These are phyloP conservation scores for Trichosporon coremiiforme DNA, from an alignment of 1,284 basidiomycete genomes.

Conservation along the genomic window DNA sequence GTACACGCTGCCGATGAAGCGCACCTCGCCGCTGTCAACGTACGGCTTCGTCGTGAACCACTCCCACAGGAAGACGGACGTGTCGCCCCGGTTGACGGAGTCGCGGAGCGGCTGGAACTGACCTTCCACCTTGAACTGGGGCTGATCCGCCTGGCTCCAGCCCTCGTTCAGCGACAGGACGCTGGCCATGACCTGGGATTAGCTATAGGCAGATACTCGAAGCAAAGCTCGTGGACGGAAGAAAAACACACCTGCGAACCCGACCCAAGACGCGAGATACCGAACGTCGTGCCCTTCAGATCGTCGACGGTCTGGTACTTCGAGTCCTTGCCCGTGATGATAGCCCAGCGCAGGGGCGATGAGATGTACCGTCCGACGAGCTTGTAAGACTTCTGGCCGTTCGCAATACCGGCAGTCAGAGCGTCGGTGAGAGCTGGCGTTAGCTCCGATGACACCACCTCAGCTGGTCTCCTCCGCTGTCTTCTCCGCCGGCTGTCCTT, in stretches of 20 bases:
- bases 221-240: not conserved
- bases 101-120: constrained; percentile 85
- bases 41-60: constrained; percentile 98
- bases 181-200: constrained; percentile 84
- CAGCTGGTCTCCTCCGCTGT: not conserved
- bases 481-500: too few species aligned
- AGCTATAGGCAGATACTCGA: not conserved
- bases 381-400: constrained; percentile 81
- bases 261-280: constrained; percentile 79
- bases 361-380: constrained; percentile 91
- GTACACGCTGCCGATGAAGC: constrained; percentile 62
- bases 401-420: constrained; percentile 88
- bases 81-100: constrained; percentile 79
- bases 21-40: constrained; percentile 75
- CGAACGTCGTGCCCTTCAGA: constrained; percentile 77
- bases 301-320: constrained; percentile 73
- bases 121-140: constrained; percentile 80
- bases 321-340: constrained; percentile 80
- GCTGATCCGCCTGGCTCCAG: constrained; percentile 63
- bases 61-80: constrained; percentile 68
- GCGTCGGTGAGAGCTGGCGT: constrained; percentile 80
- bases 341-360: constrained; percentile 87
- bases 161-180: constrained; percentile 87
- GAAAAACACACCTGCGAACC: constrained; percentile 27
- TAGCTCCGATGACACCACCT: not conserved